Percentiles rank a stretch among this genome's conserved stretches.
These are phyloP conservation scores for Tylopilus rubrobrunneus DNA, from an alignment of 768 basidiomycete genomes.

Conservation along the genomic window DNA sequence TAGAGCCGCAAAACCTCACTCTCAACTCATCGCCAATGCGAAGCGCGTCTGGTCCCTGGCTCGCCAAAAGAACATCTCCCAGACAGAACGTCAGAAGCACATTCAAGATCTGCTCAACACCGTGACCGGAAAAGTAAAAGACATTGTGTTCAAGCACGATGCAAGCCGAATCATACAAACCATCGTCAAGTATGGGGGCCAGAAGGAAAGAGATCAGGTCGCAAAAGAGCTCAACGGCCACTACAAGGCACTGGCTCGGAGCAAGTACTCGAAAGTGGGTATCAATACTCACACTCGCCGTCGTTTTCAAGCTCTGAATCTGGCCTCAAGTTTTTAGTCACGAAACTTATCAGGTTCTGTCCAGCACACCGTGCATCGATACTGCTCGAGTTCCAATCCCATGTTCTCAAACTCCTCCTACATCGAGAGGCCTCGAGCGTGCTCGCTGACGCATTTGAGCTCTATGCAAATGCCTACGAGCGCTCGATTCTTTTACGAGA, in stretches of 20 bases:
- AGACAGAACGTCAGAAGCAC: constrained; percentile 70
- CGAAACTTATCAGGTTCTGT: constrained; percentile 75
- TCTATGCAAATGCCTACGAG: constrained; percentile 83
- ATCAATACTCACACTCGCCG: background rate
- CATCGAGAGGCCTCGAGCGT: constrained; percentile 83
- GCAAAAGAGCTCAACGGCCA: constrained; percentile 80
- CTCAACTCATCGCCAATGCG: constrained; percentile 61
- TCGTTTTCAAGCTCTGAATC: background rate
- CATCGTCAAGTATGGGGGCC: constrained; percentile 76
- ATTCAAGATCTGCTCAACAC: constrained; percentile 70
- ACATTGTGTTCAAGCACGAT: constrained; percentile 88
- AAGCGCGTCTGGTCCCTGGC: constrained; percentile 78
- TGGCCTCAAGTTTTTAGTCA: constrained; percentile 62
- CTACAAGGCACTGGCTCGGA: constrained; percentile 74
- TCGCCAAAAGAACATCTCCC: constrained; percentile 64
- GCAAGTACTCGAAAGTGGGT: constrained; percentile 84
- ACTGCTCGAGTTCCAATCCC: constrained; percentile 71
- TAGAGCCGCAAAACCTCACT: constrained; percentile 74
- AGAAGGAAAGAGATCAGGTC: constrained; percentile 71
- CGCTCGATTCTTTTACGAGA: constrained; percentile 76
- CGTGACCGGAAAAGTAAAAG: constrained; percentile 77
- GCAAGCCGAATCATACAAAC: constrained; percentile 84
- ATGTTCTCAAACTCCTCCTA: constrained; percentile 71
- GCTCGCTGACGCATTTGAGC: constrained; percentile 84
- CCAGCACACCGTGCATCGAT: constrained; percentile 73